A percentile compares a stretch with the other conserved stretches of the same genome.
These are phyloP conservation scores for Leccinum longicurvipes DNA, from an alignment of 768 basidiomycete genomes.

Conservation along the genomic window DNA sequence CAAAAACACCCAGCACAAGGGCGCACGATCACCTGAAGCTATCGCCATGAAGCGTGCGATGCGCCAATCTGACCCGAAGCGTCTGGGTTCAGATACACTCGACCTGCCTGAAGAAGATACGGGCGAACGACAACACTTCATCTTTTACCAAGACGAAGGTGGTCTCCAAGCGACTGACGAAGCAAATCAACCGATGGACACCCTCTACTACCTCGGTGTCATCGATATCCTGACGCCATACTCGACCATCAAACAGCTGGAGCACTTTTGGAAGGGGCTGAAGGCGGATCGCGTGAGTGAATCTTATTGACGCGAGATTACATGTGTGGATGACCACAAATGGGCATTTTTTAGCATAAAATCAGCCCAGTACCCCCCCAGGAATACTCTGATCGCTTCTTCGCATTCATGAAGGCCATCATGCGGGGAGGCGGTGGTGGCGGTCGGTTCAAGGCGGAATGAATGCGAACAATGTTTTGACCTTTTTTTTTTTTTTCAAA, in stretches of 20 bases:
- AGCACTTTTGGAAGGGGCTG: slow-evolving; percentile 92
- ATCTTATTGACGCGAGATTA: neutral
- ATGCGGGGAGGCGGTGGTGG: slow-evolving; percentile 80
- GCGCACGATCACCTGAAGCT: slow-evolving; percentile 63
- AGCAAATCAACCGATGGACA: slow-evolving; percentile 64
- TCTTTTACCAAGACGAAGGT: slow-evolving; percentile 97
- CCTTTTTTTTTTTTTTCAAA: neutral
- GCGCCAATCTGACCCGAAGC: slow-evolving; percentile 76
- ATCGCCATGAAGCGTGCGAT: slow-evolving; percentile 84
- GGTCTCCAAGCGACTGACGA: slow-evolving; percentile 91
- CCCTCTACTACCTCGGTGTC: slow-evolving; percentile 91
- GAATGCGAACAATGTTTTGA: slow-evolving; percentile 3
- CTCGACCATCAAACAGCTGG: slow-evolving; percentile 67
- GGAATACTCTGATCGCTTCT: slow-evolving; percentile 89
- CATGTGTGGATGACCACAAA: slow-evolving; percentile 2
- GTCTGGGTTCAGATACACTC: slow-evolving; percentile 50
- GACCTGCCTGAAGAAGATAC: slow-evolving; percentile 63
- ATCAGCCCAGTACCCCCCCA: slow-evolving; percentile 89
- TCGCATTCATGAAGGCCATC: slow-evolving; percentile 77
- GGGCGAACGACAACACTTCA: slow-evolving; percentile 59
- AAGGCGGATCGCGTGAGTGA: slow-evolving; percentile 77
- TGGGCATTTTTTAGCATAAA: slow-evolving; percentile 59
- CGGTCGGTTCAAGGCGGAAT: slow-evolving; percentile 46
- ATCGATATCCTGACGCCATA: slow-evolving; percentile 98
- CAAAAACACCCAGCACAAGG: slow-evolving; percentile 58